Conservation (phyloP, 257 asterid species). For the Agastache rugosa region DNA sequence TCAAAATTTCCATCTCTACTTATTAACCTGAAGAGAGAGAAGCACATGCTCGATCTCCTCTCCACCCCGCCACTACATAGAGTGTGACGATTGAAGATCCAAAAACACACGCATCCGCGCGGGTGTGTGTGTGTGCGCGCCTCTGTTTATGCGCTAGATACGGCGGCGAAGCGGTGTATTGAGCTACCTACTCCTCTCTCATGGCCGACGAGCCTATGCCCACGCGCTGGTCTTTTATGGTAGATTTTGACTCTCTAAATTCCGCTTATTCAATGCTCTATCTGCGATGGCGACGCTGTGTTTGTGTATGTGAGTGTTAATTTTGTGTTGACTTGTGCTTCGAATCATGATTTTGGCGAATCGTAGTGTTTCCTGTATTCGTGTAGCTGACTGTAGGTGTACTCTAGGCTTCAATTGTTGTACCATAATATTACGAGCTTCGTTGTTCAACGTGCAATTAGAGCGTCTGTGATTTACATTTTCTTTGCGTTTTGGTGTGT, state of each 20-base stretch:
- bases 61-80: slow-evolving; percentile 28
- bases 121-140: slow-evolving; percentile 40
- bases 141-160: slow-evolving; percentile 15
- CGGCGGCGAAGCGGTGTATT: not conserved
- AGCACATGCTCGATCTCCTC: slow-evolving; percentile 42
- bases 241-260: slow-evolving; percentile 28
- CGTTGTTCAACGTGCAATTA: not conserved
- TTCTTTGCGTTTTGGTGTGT: slow-evolving; percentile 3
- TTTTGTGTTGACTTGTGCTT: slow-evolving; percentile 31
- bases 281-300: slow-evolving; percentile 6
- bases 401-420: slow-evolving; percentile 8
- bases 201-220: slow-evolving; percentile 91
- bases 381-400: slow-evolving; percentile 16
- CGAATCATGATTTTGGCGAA: not conserved
- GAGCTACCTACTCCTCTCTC: not conserved
- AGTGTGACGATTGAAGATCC: slow-evolving; percentile 39
- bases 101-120: slow-evolving; percentile 37
- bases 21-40: not conserved
- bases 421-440: not conserved
- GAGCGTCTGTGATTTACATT: slow-evolving; percentile 26
- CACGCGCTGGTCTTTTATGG: slow-evolving; percentile 97
- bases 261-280: slow-evolving; percentile 23
- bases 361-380: slow-evolving; percentile 9
- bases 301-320: not conserved
- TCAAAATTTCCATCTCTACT: slow-evolving; percentile 7